Evolutionary conservation across 2,329 filamentous ascomycete genomes (phyloP).

Genomic region (Blastomyces percursus): DNA sequence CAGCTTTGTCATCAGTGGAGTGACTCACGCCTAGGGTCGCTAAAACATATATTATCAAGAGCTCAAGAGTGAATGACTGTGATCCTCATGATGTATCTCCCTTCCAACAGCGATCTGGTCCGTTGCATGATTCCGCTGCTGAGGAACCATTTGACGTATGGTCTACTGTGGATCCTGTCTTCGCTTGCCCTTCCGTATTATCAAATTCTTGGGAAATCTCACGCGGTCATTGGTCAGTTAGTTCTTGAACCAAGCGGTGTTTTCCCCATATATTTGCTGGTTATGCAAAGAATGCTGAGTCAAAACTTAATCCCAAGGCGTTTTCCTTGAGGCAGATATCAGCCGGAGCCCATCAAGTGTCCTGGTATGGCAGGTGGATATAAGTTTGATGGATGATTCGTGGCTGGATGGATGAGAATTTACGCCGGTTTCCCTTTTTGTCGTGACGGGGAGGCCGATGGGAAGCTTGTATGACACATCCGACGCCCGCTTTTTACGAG

Average conservation of each 20-base stretch:
- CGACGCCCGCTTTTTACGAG: neutral
- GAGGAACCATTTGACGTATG: too few species aligned
- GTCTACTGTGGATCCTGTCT: too few species aligned
- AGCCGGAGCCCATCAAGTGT: neutral
- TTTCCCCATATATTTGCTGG: neutral
- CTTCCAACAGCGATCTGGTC: neutral
- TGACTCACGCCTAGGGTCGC: neutral
- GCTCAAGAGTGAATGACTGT: neutral
- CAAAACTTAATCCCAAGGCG: neutral
- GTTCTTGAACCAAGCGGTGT: too few species aligned
- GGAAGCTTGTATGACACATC: neutral
- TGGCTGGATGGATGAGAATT: neutral
- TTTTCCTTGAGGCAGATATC: neutral
- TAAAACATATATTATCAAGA: neutral
- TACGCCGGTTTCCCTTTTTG: neutral
- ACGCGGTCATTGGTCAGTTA: neutral
- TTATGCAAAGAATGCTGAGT: neutral
- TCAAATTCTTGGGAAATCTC: neutral
- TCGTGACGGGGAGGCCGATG: neutral
- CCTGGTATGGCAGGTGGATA: neutral
- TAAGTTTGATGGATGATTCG: neutral
- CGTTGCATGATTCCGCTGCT: neutral
- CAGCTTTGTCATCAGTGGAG: neutral
- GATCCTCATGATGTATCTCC: neutral
- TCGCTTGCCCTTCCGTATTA: neutral